Evolutionary conservation across 75 land plant genomes (phyloP), one percentile per base, ranked within the genome.

Genomic region (Azolla pinnata): DNA sequence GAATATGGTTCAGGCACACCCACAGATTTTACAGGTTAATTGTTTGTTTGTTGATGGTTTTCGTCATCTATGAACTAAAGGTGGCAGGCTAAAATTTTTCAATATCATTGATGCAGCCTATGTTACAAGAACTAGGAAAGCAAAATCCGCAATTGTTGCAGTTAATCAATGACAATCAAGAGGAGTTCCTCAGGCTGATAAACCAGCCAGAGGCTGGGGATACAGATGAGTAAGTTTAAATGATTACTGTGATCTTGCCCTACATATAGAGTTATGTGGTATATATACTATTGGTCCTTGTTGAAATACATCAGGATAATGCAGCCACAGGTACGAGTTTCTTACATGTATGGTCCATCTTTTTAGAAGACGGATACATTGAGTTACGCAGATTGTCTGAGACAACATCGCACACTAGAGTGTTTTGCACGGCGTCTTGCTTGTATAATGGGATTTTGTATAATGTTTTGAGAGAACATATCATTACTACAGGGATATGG

Each of bases 121-220:
- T 78, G 81, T 72, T 78, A 26, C 81, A 78, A 61, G 81, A 78
- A 31, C 61, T 78, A 7, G 79, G 81, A 12, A 78, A 61, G 33
- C 79, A 78, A 61, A 78, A 78, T 44, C 81, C 81, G 19, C 73
- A 75, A 19, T 30, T 78, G 26, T 44, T 75, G 61, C 71, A 84
- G 48, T 76, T 83, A 7, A 83, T 80, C 45, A 83, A 81, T 44
- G 86, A 83, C 5, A 78, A 83, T 63, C 86, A 83, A 58, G 76
- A 64, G 32, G 84, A 80, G 34, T 76, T 80, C 69, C 77, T 83
- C 55, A 73, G 79, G 21, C 62, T 78, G 44, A 69, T 78, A 2
- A 78, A 75, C 61, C 90, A 88, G 65, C 56, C 65, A 30, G 81
- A 78, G 52, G 72, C 81, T 42, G 99, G 86, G 76, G 78, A 61